Evolutionary conservation across 1,284 basidiomycete species (phyloP), one percentile per base, ranked within the genome.

Genomic region (Sanghuangporus baumii): DNA sequence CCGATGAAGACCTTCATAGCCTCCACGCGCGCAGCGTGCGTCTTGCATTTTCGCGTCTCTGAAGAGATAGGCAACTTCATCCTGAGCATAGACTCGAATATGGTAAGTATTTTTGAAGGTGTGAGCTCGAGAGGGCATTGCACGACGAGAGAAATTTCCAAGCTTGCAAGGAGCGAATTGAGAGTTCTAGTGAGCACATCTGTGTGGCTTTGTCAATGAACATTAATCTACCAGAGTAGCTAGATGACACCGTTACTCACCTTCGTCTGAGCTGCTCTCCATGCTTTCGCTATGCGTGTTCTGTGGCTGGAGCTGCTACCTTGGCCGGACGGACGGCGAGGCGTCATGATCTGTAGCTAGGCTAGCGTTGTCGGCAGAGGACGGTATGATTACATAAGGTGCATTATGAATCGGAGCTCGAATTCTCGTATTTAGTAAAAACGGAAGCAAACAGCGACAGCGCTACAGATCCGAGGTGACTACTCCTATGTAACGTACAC

Each of bases 1-100:
- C 89, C 90, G 18, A 93, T 79, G 62, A 94, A 87, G 12, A 93
- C 79, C 70, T 92, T 89, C 80, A 91, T 89, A 52, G 85, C 83
- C 37, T 84, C 77, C 6, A 81, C 74, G 66, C 78, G 78, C 18
- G 75, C 73, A 41, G 74, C 73, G 48, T 71, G 70, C 23, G 75
- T 77, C 60, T 74, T 75, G 36, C 76, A 75, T 7, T 73, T 74
- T 58, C 81, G 77, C 36, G 80, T 72, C 37, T 71, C 61, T 11
- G 71, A 40, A 48, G 77, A 65, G 62, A 87, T 77, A 36, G 81
- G 81, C 6, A 83, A 76, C 36, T 80, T 80, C 2, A 72, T 70
- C 59, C 73, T 66, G 43, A 87, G 76, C 60, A 89, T 74, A 9
- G 79, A 82, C 66, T 89, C 85, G 18, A 90, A 77, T 65, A 88